These are phyloP conservation scores for Kluyveromyces marxianus DNA, from an alignment of 1,139 yeast genomes.

Conservation along the genomic window DNA sequence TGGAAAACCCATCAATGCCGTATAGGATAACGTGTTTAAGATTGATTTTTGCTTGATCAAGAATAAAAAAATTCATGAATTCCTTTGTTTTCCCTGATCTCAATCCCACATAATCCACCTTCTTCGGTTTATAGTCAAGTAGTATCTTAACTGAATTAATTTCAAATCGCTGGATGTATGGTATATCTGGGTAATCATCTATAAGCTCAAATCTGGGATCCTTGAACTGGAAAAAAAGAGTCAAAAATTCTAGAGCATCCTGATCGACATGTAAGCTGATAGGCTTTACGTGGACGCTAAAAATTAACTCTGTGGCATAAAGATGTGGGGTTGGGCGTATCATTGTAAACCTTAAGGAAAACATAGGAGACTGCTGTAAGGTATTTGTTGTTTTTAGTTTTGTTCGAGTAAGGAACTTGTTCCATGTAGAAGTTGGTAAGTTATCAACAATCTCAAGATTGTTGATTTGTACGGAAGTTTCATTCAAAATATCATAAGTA, in stretches of 20 bases:
- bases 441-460: constrained; percentile 65
- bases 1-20: constrained; percentile 71
- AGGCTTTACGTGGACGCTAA: constrained; percentile 58
- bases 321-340: constrained; percentile 59
- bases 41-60: constrained; percentile 75
- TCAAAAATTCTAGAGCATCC: constrained; percentile 79
- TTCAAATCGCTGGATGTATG: constrained; percentile 63
- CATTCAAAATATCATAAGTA: constrained; percentile 43
- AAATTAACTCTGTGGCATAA: constrained; percentile 62
- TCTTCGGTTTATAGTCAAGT: constrained; percentile 88
- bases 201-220: constrained; percentile 61
- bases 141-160: constrained; percentile 57
- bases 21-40: constrained; percentile 56
- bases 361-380: constrained; percentile 50
- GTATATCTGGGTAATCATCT: constrained; percentile 46
- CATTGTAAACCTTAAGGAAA: constrained; percentile 46
- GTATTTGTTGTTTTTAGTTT: constrained; percentile 39
- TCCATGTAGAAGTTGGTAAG: constrained; percentile 86
- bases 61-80: constrained; percentile 75
- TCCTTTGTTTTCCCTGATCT: constrained; percentile 82
- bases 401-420: constrained; percentile 68
- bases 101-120: constrained; percentile 73
- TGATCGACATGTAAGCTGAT: constrained; percentile 83
- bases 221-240: constrained; percentile 72
- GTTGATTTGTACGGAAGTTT: constrained; percentile 38